These are phyloP conservation scores for Sugiyamaella qingdaonensis DNA, from an alignment of 805 yeast species.

Conservation along the genomic window DNA sequence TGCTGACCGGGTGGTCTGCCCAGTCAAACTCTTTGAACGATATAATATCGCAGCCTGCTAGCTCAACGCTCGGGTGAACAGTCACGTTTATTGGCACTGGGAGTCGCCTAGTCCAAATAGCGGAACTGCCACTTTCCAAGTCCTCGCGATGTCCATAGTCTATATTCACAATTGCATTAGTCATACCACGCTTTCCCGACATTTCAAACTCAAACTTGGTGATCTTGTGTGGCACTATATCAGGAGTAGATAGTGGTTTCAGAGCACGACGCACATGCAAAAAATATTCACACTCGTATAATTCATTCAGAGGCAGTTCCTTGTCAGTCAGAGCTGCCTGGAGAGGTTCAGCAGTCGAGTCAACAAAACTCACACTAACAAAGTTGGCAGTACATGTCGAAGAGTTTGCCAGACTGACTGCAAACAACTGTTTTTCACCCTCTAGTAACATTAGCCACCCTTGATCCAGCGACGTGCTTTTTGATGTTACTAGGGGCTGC, in stretches of 20 bases:
- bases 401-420: constrained; percentile 52
- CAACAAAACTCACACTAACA: constrained; percentile 60
- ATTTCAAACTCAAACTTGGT: constrained; percentile 53
- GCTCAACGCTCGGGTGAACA: constrained; percentile 67
- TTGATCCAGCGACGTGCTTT: constrained; percentile 51
- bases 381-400: constrained; percentile 54
- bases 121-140: constrained; percentile 17
- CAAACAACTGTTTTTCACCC: constrained; percentile 59
- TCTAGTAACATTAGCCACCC: constrained; percentile 74
- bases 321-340: constrained; percentile 47
- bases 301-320: constrained; percentile 53
- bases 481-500: constrained; percentile 60
- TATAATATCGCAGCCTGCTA: constrained; percentile 70
- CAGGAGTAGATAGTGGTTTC: constrained; percentile 25
- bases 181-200: constrained; percentile 70
- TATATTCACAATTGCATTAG: constrained; percentile 56
- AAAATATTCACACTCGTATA: constrained; percentile 71
- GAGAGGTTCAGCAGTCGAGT: constrained; percentile 66
- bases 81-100: constrained; percentile 67
- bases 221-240: constrained; percentile 35
- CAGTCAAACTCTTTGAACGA: constrained; percentile 28
- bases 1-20: constrained; percentile 31
- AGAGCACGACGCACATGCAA: constrained; percentile 57
- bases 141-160: constrained; percentile 49
- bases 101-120: constrained; percentile 49